Base-by-base conservation (phyloP, 768 basidiomycete genomes). In the Auricularia sp. region DNA sequence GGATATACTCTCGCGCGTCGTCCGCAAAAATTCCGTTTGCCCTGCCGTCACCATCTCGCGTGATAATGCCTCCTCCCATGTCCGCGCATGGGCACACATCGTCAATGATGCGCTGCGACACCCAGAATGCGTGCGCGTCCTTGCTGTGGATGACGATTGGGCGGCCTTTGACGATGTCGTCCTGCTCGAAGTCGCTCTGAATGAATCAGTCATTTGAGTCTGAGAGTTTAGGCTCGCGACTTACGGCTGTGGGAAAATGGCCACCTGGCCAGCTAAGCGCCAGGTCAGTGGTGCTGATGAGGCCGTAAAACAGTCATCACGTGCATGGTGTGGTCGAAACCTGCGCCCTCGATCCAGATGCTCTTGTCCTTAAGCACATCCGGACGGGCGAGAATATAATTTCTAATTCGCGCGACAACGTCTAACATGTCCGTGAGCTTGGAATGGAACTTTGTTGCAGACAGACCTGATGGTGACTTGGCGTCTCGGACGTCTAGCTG, bases 301-400 rank as follows among this genome's bases (percentile, higher is more conserved):
- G 39, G 39, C 8, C 39, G 39, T 29, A 29, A 29, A 29, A 29
- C 29, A 29, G 29, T 29, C 29, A 14, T 42, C 13, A 42, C 39
- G 39, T 54, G n/a, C 54, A n/a, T 64, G 34, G 89, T 96, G 74
- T 98, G 94, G 71, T 98, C 92, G 94, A 95, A 98, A 3, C 95
- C 95, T 78, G 89, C 83, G 14, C 92, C 94, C 69, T 87, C 78
- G 51, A 97, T 83, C 92, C 92, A 97, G 4, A 71, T 76, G 3
- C 80, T 76, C 3, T 75, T 77, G 69, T 90, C 81, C 3, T 79
- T 71, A 1, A 76, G 71, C 6, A 88, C 72, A 45, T 85, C 84
- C 0, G 88, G 84, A 63, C 85, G 83, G 0, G 79, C 73, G 3
- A 77, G 70, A 64, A 93, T 81, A 67, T 88, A 87, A 1, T 73